Conservation (phyloP, 1,284 basidiomycete species). For the Cerioporus squamosus region DNA sequence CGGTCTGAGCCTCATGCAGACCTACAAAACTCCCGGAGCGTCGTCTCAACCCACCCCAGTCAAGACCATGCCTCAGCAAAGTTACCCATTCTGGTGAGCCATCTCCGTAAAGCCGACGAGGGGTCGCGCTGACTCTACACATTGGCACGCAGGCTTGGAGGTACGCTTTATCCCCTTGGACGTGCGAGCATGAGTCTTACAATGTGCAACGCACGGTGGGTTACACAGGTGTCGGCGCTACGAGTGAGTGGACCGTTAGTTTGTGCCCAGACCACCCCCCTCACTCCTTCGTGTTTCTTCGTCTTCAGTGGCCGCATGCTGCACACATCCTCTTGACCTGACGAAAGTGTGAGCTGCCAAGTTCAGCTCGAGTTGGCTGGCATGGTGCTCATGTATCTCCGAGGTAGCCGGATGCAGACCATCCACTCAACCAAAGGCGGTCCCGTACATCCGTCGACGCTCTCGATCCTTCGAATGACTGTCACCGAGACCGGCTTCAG, state of each 20-base stretch:
- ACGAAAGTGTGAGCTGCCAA: constrained; percentile 89
- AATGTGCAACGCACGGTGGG: not conserved
- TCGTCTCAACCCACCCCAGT: not conserved
- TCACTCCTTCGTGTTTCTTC: constrained; percentile 2
- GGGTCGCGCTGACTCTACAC: not conserved
- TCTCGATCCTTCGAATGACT: constrained; percentile 60
- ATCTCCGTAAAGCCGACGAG: constrained; percentile 6
- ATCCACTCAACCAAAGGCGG: constrained; percentile 44
- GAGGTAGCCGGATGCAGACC: constrained; percentile 80
- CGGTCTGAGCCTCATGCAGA: constrained; percentile 13
- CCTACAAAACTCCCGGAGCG: constrained; percentile 2
- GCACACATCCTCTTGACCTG: constrained; percentile 86
- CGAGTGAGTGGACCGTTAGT: constrained; percentile 53
- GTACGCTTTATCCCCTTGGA: constrained; percentile 43
- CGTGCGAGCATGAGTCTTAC: not conserved
- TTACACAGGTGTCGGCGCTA: constrained; percentile 69
- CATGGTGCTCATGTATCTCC: not conserved
- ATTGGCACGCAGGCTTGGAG: constrained; percentile 63
- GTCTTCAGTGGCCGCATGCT: constrained; percentile 80
- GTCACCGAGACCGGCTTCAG: constrained; percentile 65
- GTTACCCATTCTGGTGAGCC: constrained; percentile 69
- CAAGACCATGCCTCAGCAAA: constrained; percentile 33
- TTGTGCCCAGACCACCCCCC: not conserved
- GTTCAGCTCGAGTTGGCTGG: too few species aligned
- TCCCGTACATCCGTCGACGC: constrained; percentile 55